Evolutionary conservation across 1,139 yeast species (phyloP).

Genomic region (Meyerozyma carpophila): DNA sequence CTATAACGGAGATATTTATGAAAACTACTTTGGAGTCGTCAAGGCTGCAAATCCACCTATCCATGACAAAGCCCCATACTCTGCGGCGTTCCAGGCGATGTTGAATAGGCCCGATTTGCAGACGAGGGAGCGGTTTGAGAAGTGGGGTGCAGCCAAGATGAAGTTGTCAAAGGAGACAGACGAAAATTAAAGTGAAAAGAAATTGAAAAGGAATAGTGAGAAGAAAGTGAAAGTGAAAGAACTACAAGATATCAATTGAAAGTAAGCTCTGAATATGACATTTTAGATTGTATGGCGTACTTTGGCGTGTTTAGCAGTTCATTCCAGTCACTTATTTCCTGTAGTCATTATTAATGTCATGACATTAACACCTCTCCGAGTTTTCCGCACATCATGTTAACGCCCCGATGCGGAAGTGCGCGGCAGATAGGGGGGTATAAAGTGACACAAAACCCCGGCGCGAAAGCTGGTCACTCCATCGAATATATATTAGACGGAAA

Average conservation of each 20-base stretch:
- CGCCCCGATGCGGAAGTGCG: not conserved
- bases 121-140: slow-evolving; percentile 46
- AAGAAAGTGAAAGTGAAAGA: too few species aligned
- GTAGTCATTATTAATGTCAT: too few species aligned
- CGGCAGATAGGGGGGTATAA: not conserved
- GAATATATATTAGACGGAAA: not conserved
- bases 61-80: slow-evolving; percentile 57
- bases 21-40: slow-evolving; percentile 58
- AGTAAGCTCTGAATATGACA: too few species aligned
- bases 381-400: not conserved
- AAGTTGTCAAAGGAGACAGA: not conserved
- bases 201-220: too few species aligned
- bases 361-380: not conserved
- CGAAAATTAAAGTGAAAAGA: too few species aligned
- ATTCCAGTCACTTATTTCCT: too few species aligned
- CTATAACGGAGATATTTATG: slow-evolving; percentile 82
- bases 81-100: slow-evolving; percentile 45
- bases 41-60: slow-evolving; percentile 50
- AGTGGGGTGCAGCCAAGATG: slow-evolving; percentile 26
- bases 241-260: too few species aligned
- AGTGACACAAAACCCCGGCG: not conserved
- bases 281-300: too few species aligned
- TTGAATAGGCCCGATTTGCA: slow-evolving; percentile 47
- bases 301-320: too few species aligned
- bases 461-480: not conserved